These are phyloP conservation scores for Fusarium coffeatum DNA, from an alignment of 2,329 filamentous ascomycete species.

Conservation along the genomic window DNA sequence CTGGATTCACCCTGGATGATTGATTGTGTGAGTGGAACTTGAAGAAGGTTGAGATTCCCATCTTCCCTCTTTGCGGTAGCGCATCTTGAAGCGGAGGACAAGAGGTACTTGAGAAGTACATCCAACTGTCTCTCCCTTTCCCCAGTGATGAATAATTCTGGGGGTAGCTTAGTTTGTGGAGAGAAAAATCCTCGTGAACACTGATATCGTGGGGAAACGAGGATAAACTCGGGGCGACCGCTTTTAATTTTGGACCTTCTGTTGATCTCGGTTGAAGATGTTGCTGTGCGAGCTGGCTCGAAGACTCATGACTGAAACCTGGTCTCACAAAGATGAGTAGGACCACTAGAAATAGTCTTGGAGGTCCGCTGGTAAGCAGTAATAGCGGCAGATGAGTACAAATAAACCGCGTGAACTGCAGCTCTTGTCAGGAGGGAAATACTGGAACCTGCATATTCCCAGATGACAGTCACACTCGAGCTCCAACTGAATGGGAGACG, in stretches of 20 bases:
- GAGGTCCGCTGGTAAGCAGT: neutral
- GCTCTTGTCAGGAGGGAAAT: constrained; percentile 25
- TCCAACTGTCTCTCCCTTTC: neutral
- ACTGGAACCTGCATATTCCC: constrained; percentile 27
- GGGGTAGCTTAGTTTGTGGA: constrained; percentile 27
- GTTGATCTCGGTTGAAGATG: constrained; percentile 4
- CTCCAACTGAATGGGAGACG: constrained; percentile 27
- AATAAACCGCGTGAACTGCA: constrained; percentile 7
- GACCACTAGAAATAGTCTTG: neutral
- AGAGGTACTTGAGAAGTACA: constrained; percentile 33
- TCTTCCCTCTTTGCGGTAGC: constrained; percentile 29
- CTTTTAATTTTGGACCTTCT: constrained; percentile 21
- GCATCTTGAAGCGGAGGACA: constrained; percentile 21
- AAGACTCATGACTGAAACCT: constrained; percentile 1
- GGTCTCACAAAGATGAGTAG: neutral
- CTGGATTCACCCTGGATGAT: constrained; percentile 16
- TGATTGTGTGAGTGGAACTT: constrained; percentile 36
- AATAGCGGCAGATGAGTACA: constrained; percentile 3
- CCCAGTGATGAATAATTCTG: neutral
- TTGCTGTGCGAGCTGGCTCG: neutral
- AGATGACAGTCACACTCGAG: constrained; percentile 20
- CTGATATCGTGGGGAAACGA: constrained; percentile 27
- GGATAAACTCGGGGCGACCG: constrained; percentile 1
- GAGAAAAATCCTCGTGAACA: constrained; percentile 21
- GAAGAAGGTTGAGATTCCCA: constrained; percentile 18